Evolutionary conservation across 129 eudicot species (phyloP), one percentile per base, ranked within the genome.

Genomic region (Glebionis coronaria): DNA sequence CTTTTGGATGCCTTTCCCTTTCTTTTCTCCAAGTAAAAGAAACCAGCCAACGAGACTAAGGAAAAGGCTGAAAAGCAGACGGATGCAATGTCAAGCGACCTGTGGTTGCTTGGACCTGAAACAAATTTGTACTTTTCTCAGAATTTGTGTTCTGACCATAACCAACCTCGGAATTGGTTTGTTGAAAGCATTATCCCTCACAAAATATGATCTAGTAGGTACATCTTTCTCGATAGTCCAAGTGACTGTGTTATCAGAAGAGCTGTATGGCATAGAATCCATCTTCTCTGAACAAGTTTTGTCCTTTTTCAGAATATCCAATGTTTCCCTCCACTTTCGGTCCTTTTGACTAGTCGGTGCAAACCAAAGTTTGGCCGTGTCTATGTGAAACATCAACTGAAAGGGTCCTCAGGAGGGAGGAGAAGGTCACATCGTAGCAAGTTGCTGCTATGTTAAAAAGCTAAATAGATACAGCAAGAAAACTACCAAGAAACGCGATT

Each of bases 41-140:
- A n/a, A n/a, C n/a, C n/a, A n/a, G n/a, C n/a, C n/a, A n/a, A n/a
- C n/a, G n/a, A n/a, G n/a, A n/a, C n/a, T n/a, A n/a, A n/a, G n/a
- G n/a, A n/a, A n/a, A n/a, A n/a, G n/a, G n/a, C n/a, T n/a, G n/a
- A n/a, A n/a, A n/a, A n/a, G n/a, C n/a, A 75, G 38, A 70, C 20
- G 0, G 90, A 79, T 1, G 87, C 85, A 59, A 84, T 72, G 46
- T 87, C 90, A 19, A 87, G 52, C 95, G 85, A 16, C 90, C 95
- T 14, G 71, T 68, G 72, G 84, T 82, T n/a, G 80, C 95, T 47
- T 79, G 70, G 28, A 81, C 16, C 16, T 65, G 44, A 12, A 79
- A 79, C 74, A 87, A 52, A n/a, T n/a, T n/a, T n/a, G n/a, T n/a
- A n/a, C n/a, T n/a, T n/a, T n/a, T n/a, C n/a, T n/a, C n/a, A n/a